Base-by-base conservation (phyloP, 2,329 filamentous ascomycete species). In the Aspergillus cejpii region DNA sequence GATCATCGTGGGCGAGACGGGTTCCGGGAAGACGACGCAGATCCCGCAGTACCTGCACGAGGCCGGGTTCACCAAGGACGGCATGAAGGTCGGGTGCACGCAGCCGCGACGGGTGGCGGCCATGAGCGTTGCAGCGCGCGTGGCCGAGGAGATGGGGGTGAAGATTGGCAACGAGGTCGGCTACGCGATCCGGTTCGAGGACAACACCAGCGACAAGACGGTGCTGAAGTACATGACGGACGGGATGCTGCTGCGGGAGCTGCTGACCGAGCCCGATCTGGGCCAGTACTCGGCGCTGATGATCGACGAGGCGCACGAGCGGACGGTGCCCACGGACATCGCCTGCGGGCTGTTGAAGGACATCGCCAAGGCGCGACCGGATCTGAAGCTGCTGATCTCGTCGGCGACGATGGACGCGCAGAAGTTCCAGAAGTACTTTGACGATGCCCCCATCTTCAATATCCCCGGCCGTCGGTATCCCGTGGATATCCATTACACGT, bases 281-380 rank as follows among this genome's bases (percentile, higher is more conserved):
- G 78, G 81, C 1, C 81, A 81, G 12, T 97, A 97, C 57, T 86
- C 87, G 4, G 87, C 84, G 10, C 70, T 98, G 51, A 96, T 98
- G 84, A 91, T 98, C 45, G 92, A 98, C 62, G 92, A 98, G 65
- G 92, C 92, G 0, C 92, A 98, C 77, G 92, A 98, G 64, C 78
- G 92, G 54, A 95, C 88, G 0, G 78, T 97, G 0, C 82, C 88
- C 42, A 95, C 91, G 0, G 92, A 98, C 65, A 90, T 98, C 45
- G 69, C 96, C 6, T 78, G 95, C 47, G 88, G 87, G 8, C 69
- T 98, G 26, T 76, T 95, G 45, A 96, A 96, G 60, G 91, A 97
- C 69, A 77, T 97, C 49, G 83, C 87, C 0, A 77, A 85, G 49
- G 85, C 86, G 41, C 74, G 92, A 33, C 87, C 85, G 2, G 91